Percentiles rank a stretch among this genome's conserved stretches.
Conservation (phyloP, 352 stramenopile genomes). For the Phytophthora capsici region DNA sequence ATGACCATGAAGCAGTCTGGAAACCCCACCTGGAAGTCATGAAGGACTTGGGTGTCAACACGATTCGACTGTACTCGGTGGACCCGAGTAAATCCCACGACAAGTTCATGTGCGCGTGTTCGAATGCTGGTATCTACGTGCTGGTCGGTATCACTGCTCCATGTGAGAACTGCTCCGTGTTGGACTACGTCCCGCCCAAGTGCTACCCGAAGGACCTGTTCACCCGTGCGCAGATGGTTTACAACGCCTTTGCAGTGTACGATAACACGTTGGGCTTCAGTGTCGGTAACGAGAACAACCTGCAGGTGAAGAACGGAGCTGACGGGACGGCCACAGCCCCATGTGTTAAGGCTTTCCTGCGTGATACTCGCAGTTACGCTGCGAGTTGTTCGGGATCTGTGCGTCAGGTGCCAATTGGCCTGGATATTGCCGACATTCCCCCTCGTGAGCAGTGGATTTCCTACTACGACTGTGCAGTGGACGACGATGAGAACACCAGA, state of each 20-base stretch:
- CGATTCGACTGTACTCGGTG: conserved; percentile 72
- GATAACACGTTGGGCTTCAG: conserved; percentile 75
- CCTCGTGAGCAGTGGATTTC: conserved; percentile 59
- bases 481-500: conserved; percentile 60
- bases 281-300: conserved; percentile 68
- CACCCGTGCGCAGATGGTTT: conserved; percentile 62
- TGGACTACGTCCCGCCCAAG: conserved; percentile 49
- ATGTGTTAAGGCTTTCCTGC: conserved; percentile 72
- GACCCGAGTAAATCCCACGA: conserved; percentile 68
- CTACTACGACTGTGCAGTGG: conserved; percentile 66
- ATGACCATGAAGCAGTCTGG: conserved; percentile 70
- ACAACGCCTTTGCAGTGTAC: conserved; percentile 78
- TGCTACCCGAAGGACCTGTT: conserved; percentile 67
- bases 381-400: conserved; percentile 46
- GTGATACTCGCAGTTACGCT: conserved; percentile 60
- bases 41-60: conserved; percentile 69
- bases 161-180: conserved; percentile 66
- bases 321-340: conserved; percentile 44
- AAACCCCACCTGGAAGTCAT: conserved; percentile 59
- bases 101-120: conserved; percentile 82
- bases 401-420: conserved; percentile 64
- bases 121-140: conserved; percentile 74
- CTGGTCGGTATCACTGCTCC: conserved; percentile 68
- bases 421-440: conserved; percentile 66
- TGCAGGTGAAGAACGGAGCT: conserved; percentile 38